phyloP scores from a whole-genome alignment of 164 flowering plant species.

The Taxillus chinensis region DNA sequence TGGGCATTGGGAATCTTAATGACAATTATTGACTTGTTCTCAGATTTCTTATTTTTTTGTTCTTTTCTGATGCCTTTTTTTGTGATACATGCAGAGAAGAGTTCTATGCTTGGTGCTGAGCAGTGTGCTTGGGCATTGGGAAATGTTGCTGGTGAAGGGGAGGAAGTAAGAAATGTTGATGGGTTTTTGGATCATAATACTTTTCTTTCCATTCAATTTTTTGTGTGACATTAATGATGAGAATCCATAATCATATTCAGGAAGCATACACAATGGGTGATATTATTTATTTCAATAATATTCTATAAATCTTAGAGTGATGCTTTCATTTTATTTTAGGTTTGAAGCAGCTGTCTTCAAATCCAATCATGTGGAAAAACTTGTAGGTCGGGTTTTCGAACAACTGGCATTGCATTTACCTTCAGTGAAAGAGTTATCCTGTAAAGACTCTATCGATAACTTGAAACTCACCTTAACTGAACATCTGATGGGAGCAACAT shows the following conservation, averaged over 20 bases:
- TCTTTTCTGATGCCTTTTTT: slow-evolving; percentile 5
- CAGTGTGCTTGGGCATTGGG: slow-evolving; percentile 99
- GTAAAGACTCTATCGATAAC: slow-evolving; percentile 29
- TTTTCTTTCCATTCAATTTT: too few relatives aligned
- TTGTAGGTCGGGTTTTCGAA: slow-evolving; percentile 48
- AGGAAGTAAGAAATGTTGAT: slow-evolving; percentile 51
- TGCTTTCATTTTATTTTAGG: slow-evolving; percentile 25
- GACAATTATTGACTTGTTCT: too few relatives aligned
- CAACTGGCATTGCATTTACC: slow-evolving; percentile 44
- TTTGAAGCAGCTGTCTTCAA: slow-evolving; percentile 47
- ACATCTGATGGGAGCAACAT: slow-evolving; percentile 25
- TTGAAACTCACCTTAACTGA: slow-evolving; percentile 44
- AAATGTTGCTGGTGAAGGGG: slow-evolving; percentile 98
- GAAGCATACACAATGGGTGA: too few relatives aligned
- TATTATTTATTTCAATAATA: background rate
- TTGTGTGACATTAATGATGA: too few relatives aligned
- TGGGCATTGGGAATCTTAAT: too few relatives aligned
- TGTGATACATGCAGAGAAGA: slow-evolving; percentile 72
- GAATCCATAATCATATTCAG: too few relatives aligned
- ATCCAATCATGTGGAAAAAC: slow-evolving; percentile 32
- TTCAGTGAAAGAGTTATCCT: slow-evolving; percentile 19
- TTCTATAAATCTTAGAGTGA: background rate
- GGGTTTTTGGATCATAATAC: too few relatives aligned
- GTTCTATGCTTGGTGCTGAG: slow-evolving; percentile 87
- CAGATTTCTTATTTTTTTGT: background rate